These are phyloP conservation scores for Scenedesmus sp. DNA, from an alignment of 163 green algal genomes.

Conservation along the genomic window DNA sequence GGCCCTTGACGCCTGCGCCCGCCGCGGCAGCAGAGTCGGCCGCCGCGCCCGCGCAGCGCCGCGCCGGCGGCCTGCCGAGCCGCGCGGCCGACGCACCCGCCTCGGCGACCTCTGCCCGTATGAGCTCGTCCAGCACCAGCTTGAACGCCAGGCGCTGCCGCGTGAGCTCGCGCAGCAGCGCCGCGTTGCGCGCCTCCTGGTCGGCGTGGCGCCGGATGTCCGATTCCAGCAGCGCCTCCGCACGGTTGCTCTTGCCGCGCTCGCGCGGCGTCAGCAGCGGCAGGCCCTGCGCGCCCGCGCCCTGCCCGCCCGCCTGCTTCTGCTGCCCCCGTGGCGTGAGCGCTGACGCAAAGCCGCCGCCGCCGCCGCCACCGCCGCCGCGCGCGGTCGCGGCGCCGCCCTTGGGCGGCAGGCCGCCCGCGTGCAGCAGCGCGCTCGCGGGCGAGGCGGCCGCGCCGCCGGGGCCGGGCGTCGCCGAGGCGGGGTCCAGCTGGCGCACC, in stretches of 20 bases:
- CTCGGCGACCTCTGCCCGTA: slow-evolving; percentile 8
- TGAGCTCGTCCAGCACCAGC: slow-evolving; percentile 1
- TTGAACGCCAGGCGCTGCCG: slow-evolving; percentile 41
- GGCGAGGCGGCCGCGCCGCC: too few species aligned
- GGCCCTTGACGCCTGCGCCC: slow-evolving; percentile 14
- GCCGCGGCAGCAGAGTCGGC: neutral
- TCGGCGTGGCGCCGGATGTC: slow-evolving; percentile 34
- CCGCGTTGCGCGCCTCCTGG: slow-evolving; percentile 37
- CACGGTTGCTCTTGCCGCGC: slow-evolving; percentile 13
- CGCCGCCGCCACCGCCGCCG: too few species aligned
- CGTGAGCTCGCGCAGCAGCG: slow-evolving; percentile 29
- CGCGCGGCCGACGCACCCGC: neutral
- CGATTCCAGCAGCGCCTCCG: slow-evolving; percentile 24
- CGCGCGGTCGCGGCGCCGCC: neutral
- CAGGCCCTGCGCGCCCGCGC: slow-evolving; percentile 23
- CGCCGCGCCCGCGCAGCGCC: too few species aligned
- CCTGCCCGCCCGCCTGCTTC: slow-evolving; percentile 6
- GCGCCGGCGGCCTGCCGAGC: too few species aligned
- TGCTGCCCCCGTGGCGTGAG: slow-evolving; percentile 1
- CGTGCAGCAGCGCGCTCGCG: too few species aligned
- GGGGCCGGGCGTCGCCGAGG: too few species aligned
- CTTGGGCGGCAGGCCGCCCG: too few species aligned
- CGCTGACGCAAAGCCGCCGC: neutral
- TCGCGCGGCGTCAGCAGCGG: slow-evolving; percentile 9
- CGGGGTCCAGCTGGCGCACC: slow-evolving; percentile 18